These are phyloP conservation scores for Cercis canadensis DNA, from an alignment of 306 rosid genomes.

Conservation along the genomic window DNA sequence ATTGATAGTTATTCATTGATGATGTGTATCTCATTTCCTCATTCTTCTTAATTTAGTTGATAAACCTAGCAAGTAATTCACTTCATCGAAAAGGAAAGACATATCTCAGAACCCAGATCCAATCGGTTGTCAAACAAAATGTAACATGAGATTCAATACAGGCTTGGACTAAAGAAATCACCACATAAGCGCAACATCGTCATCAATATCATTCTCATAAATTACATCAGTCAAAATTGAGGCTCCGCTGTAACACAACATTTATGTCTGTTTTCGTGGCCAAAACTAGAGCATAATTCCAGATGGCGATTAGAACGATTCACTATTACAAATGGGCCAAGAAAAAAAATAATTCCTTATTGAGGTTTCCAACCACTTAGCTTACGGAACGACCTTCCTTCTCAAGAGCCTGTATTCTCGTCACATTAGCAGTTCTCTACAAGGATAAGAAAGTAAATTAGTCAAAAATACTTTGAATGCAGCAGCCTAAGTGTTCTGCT, in stretches of 20 bases:
- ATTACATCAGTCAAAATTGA: constrained; percentile 10
- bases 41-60: no score
- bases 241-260: constrained; percentile 3
- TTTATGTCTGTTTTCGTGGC: neutral
- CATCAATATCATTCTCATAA: neutral
- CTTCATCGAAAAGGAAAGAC: no score
- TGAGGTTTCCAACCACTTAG: constrained; percentile 49
- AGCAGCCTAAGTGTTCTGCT: neutral
- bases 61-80: no score
- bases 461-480: constrained; percentile 2
- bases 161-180: no score
- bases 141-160: no score
- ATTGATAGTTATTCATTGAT: no score
- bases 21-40: no score
- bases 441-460: constrained; percentile 34
- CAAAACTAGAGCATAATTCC: neutral
- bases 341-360: constrained; percentile 30
- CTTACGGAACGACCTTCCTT: constrained; percentile 36
- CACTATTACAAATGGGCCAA: constrained; percentile 29
- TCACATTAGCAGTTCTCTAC: constrained; percentile 56
- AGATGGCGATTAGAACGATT: constrained; percentile 10
- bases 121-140: no score
- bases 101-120: no score
- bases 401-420: constrained; percentile 38
- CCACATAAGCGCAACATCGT: no score